Percentiles rank a stretch among this genome's conserved stretches.
These are phyloP conservation scores for Trichoderma aggressivum DNA, from an alignment of 2,329 filamentous ascomycete genomes.

Conservation along the genomic window DNA sequence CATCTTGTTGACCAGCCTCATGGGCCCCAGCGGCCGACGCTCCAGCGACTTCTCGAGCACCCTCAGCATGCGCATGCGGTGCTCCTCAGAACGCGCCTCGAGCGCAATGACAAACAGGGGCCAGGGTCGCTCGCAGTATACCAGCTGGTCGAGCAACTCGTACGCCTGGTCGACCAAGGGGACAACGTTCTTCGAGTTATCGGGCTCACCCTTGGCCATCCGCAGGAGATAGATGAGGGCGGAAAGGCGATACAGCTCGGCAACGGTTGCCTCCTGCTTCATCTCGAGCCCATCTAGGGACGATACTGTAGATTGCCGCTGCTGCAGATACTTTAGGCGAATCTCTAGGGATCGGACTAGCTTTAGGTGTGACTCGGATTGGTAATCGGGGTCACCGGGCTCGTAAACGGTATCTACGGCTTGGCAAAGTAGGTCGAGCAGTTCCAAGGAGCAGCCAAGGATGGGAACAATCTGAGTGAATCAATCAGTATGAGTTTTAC, in stretches of 20 bases:
- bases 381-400: background rate
- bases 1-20: constrained; percentile 5
- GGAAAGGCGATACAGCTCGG: constrained; percentile 11
- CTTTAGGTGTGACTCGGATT: background rate
- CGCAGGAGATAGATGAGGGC: constrained; percentile 13
- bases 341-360: background rate
- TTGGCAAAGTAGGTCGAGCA: constrained; percentile 14
- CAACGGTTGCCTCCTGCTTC: background rate
- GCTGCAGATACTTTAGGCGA: constrained; percentile 6
- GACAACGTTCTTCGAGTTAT: background rate
- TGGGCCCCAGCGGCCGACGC: background rate
- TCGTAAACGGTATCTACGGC: constrained; percentile 2
- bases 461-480: background rate
- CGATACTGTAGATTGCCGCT: background rate
- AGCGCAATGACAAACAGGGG: constrained; percentile 13
- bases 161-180: background rate
- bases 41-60: constrained; percentile 6
- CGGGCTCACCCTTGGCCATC: constrained; percentile 6
- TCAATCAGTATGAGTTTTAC: background rate
- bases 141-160: background rate
- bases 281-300: background rate
- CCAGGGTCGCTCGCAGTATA: constrained; percentile 14
- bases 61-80: background rate
- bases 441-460: constrained; percentile 16
- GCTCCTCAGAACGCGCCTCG: constrained; percentile 10